phyloP scores from a whole-genome alignment of 371 early-diverging fungal genomes.

The Mucor piriformis region DNA sequence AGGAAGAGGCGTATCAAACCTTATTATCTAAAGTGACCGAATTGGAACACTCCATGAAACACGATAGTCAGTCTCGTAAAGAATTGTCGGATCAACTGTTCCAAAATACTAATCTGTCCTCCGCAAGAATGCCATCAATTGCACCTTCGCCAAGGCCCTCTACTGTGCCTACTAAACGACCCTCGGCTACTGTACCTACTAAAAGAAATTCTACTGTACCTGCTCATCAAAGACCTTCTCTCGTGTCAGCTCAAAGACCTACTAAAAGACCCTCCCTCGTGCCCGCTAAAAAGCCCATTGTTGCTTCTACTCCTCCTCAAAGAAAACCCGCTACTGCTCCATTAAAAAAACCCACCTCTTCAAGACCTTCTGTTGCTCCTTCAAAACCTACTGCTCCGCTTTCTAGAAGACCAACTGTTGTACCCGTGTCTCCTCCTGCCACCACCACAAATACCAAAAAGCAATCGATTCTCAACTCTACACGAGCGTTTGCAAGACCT shows the following conservation, averaged over 20 bases:
- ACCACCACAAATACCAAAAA: no score
- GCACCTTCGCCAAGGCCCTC: background rate
- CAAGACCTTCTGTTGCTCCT: no score
- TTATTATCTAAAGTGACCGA: constrained; percentile 16
- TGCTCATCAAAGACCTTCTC: background rate
- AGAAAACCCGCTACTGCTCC: no score
- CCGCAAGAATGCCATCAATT: background rate
- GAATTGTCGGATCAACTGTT: constrained; percentile 1
- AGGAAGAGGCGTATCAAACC: constrained; percentile 6
- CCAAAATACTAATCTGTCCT: background rate
- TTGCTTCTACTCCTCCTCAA: no score
- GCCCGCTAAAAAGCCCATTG: background rate
- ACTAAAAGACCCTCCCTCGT: no score
- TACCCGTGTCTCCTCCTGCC: background rate
- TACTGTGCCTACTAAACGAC: background rate
- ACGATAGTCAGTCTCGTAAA: constrained; percentile 7
- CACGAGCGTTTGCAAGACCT: background rate
- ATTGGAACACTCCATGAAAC: constrained; percentile 13
- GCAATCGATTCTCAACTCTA: background rate
- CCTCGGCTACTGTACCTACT: background rate
- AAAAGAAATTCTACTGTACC: background rate
- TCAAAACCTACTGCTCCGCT: no score
- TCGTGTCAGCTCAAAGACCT: background rate
- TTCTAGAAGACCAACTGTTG: no score
- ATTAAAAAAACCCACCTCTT: no score